A percentile compares a stretch with the other conserved stretches of the same genome.
These are phyloP conservation scores for Neopestalotiopsis sp. DNA, from an alignment of 2,329 filamentous ascomycete genomes.

Conservation along the genomic window DNA sequence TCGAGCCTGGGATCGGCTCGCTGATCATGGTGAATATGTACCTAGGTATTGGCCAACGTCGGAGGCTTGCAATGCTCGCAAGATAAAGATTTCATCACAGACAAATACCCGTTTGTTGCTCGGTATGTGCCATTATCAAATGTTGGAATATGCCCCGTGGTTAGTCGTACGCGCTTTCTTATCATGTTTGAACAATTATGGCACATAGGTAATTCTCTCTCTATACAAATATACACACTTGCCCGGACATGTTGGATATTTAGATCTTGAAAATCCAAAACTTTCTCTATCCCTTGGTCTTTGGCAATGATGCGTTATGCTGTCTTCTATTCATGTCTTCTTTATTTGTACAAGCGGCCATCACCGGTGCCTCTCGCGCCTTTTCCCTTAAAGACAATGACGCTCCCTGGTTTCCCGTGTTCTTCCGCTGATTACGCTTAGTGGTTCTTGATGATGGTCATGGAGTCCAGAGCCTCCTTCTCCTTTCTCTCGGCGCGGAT, in stretches of 20 bases:
- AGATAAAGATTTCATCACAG: no score
- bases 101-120: no score
- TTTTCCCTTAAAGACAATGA: not conserved
- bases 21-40: no score
- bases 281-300: not conserved
- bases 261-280: not conserved
- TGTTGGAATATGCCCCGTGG: no score
- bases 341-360: constrained; percentile 30
- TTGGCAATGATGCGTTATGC: constrained; percentile 26
- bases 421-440: constrained; percentile 14
- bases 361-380: not conserved
- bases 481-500: constrained; percentile 53
- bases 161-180: no score
- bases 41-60: no score
- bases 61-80: no score
- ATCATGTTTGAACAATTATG: not conserved
- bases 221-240: constrained; percentile 12
- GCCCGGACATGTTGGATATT: not conserved
- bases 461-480: constrained; percentile 49
- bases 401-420: constrained; percentile 18
- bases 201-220: not conserved
- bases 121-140: no score
- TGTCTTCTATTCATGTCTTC: constrained; percentile 25
- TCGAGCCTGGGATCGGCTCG: no score
- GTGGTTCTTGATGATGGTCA: constrained; percentile 35